Percentiles rank a stretch among this genome's conserved stretches.
These are phyloP conservation scores for Anthostomella pinea DNA, from an alignment of 2,329 filamentous ascomycete genomes.

Conservation along the genomic window DNA sequence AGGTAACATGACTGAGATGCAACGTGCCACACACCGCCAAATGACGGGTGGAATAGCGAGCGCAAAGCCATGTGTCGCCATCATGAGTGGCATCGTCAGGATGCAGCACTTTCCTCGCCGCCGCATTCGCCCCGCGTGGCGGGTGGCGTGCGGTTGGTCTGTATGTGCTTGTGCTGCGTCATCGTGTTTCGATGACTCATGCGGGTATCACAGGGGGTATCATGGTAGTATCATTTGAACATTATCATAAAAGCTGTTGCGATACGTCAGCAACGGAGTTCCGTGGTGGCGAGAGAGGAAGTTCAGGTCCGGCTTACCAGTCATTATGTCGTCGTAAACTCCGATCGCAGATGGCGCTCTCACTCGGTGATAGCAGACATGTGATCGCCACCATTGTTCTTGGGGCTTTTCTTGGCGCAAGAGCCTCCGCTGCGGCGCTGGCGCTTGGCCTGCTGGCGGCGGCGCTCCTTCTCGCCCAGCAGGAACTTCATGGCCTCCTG, in stretches of 20 bases:
- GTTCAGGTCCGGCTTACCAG: slow-evolving; percentile 26
- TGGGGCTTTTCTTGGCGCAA: slow-evolving; percentile 28
- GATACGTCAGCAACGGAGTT: too few species aligned
- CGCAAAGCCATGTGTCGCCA: too few species aligned
- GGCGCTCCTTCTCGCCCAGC: slow-evolving; percentile 53
- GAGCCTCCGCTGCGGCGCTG: slow-evolving; percentile 24
- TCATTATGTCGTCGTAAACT: slow-evolving; percentile 26
- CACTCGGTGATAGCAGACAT: slow-evolving; percentile 56
- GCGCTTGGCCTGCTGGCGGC: slow-evolving; percentile 36
- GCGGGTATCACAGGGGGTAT: slow-evolving; percentile 19
- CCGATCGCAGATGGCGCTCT: slow-evolving; percentile 22
- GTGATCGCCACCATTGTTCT: slow-evolving; percentile 46
- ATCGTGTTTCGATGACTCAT: slow-evolving; percentile 10
- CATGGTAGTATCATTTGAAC: slow-evolving; percentile 8
- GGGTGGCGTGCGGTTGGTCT: too few species aligned
- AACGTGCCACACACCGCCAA: too few species aligned
- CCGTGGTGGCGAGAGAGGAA: too few species aligned
- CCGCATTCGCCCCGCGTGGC: too few species aligned
- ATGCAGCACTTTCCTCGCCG: too few species aligned
- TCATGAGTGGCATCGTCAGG: too few species aligned
- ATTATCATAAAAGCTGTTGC: background rate
- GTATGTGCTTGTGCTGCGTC: slow-evolving; percentile 6
- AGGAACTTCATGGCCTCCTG: slow-evolving; percentile 51
- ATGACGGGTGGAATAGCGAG: too few species aligned
- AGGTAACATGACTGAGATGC: too few species aligned